Percentiles rank a stretch among this genome's conserved stretches.
These are phyloP conservation scores for Stramenopiles sp. DNA, from an alignment of 352 stramenopile species.

Conservation along the genomic window DNA sequence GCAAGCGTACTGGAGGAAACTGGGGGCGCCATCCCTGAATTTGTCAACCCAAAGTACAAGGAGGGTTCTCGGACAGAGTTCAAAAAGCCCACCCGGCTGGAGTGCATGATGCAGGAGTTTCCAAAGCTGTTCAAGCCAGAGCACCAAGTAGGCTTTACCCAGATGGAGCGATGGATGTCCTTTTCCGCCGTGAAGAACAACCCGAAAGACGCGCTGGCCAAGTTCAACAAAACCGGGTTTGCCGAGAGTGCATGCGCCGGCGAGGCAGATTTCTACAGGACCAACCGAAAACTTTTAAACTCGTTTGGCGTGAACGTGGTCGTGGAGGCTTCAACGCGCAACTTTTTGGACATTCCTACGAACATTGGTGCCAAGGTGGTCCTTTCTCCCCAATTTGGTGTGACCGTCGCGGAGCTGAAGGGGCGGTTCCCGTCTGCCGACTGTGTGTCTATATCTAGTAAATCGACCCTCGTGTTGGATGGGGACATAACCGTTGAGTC, in stretches of 20 bases:
- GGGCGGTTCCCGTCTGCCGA: conserved; percentile 32
- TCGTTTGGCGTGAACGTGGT: conserved; percentile 21
- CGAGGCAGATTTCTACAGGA: conserved; percentile 39
- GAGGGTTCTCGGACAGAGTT: conserved; percentile 56
- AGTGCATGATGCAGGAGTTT: conserved; percentile 84
- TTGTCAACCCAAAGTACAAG: conserved; percentile 82
- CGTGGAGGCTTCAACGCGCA: conserved; percentile 16
- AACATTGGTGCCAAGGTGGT: conserved; percentile 32
- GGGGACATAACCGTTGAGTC: conserved; percentile 39
- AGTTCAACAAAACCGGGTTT: conserved; percentile 33
- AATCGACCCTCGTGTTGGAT: conserved; percentile 41
- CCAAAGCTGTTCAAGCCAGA: conserved; percentile 38
- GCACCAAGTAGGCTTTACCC: conserved; percentile 61
- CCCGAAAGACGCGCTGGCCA: conserved; percentile 31
- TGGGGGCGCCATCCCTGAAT: conserved; percentile 61
- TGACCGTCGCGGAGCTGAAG: conserved; percentile 34
- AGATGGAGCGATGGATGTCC: conserved; percentile 41
- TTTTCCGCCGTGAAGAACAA: conserved; percentile 54
- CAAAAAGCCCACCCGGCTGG: conserved; percentile 68
- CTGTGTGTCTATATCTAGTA: conserved; percentile 38
- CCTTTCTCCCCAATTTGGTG: conserved; percentile 28
- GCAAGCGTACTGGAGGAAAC: conserved; percentile 33
- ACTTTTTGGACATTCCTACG: conserved; percentile 37
- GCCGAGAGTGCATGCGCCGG: conserved; percentile 40
- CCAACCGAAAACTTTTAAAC: conserved; percentile 31